Conservation (phyloP, 352 stramenopile genomes). For the Globisporangium lucens region DNA sequence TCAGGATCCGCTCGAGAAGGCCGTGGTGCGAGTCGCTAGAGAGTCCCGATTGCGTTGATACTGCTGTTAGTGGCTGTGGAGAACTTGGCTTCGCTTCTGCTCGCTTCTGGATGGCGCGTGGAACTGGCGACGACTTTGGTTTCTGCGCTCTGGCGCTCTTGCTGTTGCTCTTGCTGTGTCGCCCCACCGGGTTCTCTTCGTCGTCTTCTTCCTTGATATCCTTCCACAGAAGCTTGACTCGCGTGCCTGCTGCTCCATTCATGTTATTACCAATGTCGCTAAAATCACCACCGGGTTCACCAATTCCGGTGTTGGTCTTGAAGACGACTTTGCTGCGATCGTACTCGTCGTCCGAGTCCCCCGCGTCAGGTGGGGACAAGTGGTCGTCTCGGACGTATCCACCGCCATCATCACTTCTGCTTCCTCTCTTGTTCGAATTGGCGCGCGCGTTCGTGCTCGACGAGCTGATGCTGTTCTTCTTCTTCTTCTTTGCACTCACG, state of each 20-base stretch:
- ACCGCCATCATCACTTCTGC: background rate
- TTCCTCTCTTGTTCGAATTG: conserved; percentile 2
- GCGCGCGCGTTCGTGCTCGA: background rate
- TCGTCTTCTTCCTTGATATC: conserved; percentile 11
- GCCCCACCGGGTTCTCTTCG: background rate
- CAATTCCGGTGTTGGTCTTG: background rate
- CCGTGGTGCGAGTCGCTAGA: background rate
- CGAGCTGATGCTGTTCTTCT: conserved; percentile 1
- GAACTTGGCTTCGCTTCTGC: background rate
- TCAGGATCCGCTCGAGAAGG: conserved; percentile 7
- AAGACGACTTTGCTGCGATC: conserved; percentile 9
- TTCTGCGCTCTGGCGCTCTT: background rate
- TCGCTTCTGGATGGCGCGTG: conserved; percentile 10
- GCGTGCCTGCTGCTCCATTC: background rate
- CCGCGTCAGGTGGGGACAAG: background rate
- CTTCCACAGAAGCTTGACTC: conserved; percentile 18
- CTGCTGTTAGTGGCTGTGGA: background rate
- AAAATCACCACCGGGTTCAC: background rate
- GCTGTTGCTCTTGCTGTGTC: background rate
- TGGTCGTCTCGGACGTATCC: background rate
- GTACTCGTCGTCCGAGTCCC: conserved; percentile 12
- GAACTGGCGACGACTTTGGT: background rate
- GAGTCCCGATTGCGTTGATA: background rate
- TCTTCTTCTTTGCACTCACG: conserved; percentile 3
- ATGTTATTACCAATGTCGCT: background rate